phyloP scores from a whole-genome alignment of 2,329 filamentous ascomycete genomes.

The Saccharata proteae region DNA sequence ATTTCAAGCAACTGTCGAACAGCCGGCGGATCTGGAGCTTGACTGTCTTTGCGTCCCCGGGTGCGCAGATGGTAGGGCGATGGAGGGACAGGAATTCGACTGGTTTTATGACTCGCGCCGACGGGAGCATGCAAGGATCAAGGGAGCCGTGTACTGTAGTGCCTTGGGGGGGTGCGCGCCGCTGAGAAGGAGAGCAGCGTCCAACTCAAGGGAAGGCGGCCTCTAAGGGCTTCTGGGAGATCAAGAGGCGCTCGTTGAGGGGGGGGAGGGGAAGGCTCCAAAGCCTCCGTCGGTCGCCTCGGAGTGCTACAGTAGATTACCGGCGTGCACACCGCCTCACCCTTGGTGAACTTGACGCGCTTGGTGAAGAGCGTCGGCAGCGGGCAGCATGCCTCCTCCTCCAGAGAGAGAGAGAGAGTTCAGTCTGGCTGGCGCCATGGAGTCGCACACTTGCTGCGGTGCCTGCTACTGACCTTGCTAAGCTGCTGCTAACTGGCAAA shows the following conservation, averaged over 20 bases:
- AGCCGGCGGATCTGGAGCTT: not conserved
- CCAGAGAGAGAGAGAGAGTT: not conserved
- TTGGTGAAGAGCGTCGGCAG: too few species aligned
- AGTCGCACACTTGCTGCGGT: not conserved
- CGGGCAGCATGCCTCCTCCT: not conserved
- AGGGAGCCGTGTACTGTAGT: too few species aligned
- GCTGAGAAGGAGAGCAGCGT: not conserved
- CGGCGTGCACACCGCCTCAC: too few species aligned
- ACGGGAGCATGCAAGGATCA: not conserved
- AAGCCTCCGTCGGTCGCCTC: too few species aligned
- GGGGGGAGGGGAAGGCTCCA: too few species aligned
- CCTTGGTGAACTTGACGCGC: too few species aligned
- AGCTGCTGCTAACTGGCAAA: not conserved
- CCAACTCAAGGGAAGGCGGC: not conserved
- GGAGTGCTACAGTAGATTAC: too few species aligned
- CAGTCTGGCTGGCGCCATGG: too few species aligned
- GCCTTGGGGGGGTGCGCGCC: not conserved
- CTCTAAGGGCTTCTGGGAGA: too few species aligned
- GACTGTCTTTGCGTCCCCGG: not conserved
- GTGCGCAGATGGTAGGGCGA: constrained; percentile 1
- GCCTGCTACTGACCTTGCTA: not conserved
- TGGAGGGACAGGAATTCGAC: constrained; percentile 1
- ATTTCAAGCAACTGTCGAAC: constrained; percentile 1
- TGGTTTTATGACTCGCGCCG: not conserved
- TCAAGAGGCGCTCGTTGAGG: too few species aligned